Evolutionary conservation across 805 yeast genomes (phyloP), one percentile per base, ranked within the genome.

Genomic region (Pichia thaimueangensis): DNA sequence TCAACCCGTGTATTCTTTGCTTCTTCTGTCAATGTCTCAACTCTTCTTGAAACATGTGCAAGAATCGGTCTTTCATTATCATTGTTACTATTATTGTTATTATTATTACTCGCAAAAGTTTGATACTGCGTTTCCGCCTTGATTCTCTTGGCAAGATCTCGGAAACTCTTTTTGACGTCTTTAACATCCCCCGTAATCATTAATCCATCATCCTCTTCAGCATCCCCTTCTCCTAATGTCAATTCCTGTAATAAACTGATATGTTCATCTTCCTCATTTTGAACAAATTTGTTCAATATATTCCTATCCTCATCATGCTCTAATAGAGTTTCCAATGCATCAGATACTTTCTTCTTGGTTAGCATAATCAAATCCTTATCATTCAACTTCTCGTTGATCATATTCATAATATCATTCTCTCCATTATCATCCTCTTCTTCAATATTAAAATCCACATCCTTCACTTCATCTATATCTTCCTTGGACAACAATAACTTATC

Each of bases 271-370:
- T 80, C 63, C 51, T 82, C 86, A 21, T 62, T 58, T 34, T 74
- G 74, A 20, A 84, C 73, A 51, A 76, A 82, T n/a, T 70, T 74
- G 32, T 74, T 77, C 39, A 91, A 64, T 0, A 89, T 78, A 28
- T 68, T 65, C 55, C 82, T 85, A 58, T 89, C 96, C 46, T 88
- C 96, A 50, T 85, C 86, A 35, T 43, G 35, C 34, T 82, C 87
- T 4, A 93, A 80, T 57, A 78, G 83, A 43, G 71, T 73, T 41
- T 74, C 73, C 1, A 93, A 74, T 0, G 94, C 91, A 27, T 79
- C 76, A 37, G 78, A 77, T 58, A 89, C 71, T 0, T 93, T 94
- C 10, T 67, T 61, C 49, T 85, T 91, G 0, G 87, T 84, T n/a
- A 91, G 60, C 34, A 91, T 62, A 3, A 80, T 70, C 34, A 91